phyloP scores from a whole-genome alignment of 2,329 filamentous ascomycete species.

The Acephala macrosclerotiorum region DNA sequence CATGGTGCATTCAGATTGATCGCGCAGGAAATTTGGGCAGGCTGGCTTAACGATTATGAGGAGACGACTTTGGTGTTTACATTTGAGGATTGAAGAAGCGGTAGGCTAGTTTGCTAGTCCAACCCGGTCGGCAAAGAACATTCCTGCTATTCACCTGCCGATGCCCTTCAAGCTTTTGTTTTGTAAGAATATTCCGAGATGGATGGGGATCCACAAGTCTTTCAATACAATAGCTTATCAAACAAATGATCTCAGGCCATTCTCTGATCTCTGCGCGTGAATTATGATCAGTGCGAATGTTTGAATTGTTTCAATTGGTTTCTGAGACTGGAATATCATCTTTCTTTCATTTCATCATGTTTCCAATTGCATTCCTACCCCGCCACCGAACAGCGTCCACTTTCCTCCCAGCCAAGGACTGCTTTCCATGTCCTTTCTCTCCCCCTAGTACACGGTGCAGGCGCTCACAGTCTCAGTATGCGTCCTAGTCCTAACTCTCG shows the following conservation, averaged over 20 bases:
- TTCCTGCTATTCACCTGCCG: not conserved
- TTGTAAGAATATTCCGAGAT: not conserved
- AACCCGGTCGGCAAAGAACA: not conserved
- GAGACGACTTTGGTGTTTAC: not conserved
- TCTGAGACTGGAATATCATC: not conserved
- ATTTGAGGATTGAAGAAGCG: not conserved
- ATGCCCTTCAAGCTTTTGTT: not conserved
- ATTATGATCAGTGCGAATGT: not conserved
- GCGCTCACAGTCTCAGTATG: conserved; percentile 6
- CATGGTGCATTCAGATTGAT: too few species aligned
- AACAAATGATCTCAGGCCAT: too few species aligned
- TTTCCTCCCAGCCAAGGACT: not conserved
- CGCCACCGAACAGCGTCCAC: not conserved
- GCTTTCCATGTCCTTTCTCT: not conserved
- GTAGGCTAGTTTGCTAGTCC: not conserved
- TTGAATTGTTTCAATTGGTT: not conserved
- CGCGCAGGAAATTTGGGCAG: not conserved
- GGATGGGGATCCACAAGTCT: not conserved
- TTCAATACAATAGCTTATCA: not conserved
- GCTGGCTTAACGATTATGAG: not conserved
- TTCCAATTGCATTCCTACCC: not conserved
- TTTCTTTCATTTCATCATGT: not conserved
- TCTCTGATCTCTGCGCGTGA: not conserved
- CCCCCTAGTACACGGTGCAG: conserved; percentile 7
- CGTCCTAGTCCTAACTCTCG: conserved; percentile 11